A percentile compares a stretch with the other conserved stretches of the same genome.
Conservation (phyloP, 148 eudicot species). For the Persicaria tinctoria region DNA sequence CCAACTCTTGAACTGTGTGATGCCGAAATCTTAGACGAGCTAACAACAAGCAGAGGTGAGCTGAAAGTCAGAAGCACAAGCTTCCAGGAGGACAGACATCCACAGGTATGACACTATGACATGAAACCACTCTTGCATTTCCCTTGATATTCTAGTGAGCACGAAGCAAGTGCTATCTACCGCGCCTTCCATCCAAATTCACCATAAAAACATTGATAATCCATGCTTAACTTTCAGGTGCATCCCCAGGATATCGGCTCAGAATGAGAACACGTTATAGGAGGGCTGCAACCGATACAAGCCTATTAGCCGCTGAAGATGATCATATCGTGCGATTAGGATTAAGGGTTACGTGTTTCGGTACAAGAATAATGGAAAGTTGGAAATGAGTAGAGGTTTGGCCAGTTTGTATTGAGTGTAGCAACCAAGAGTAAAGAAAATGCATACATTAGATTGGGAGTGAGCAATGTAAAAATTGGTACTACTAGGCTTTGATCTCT, state of each 20-base stretch:
- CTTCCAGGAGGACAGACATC: conserved; percentile 23
- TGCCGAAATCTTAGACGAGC: conserved; percentile 41
- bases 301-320: neutral
- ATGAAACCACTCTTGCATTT: neutral
- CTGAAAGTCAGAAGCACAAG: conserved; percentile 35
- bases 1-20: conserved; percentile 10
- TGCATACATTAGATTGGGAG: neutral
- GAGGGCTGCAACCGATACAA: neutral
- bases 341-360: neutral
- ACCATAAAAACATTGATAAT: neutral
- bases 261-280: neutral
- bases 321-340: neutral
- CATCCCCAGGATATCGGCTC: conserved; percentile 2
- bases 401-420: neutral
- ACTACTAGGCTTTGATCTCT: no score
- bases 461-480: no score
- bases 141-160: neutral
- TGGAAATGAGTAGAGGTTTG: neutral
- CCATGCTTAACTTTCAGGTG: neutral
- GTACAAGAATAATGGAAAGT: neutral
- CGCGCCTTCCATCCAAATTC: neutral
- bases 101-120: conserved; percentile 22
- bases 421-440: neutral
- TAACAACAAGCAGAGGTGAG: conserved; percentile 57
- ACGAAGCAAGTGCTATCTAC: neutral